Conservation (phyloP, 2,329 filamentous ascomycete genomes). For the Alternaria dauci region DNA sequence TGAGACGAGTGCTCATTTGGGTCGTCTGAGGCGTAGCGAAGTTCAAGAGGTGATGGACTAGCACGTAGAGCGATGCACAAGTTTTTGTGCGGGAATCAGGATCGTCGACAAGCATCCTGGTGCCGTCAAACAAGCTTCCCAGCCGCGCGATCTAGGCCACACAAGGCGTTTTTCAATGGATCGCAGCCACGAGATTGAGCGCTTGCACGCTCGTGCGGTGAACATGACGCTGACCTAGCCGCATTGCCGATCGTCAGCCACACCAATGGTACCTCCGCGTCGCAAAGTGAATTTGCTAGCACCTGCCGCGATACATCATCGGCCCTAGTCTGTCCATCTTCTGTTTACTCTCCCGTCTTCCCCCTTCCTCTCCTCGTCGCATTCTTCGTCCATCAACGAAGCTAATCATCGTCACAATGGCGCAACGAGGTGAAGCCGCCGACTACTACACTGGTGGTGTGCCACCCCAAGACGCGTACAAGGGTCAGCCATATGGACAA, state of each 20-base stretch:
- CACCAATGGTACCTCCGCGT: constrained; percentile 16
- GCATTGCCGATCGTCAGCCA: constrained; percentile 25
- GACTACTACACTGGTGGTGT: constrained; percentile 50
- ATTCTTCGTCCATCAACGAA: constrained; percentile 1
- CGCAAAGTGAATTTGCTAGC: constrained; percentile 13
- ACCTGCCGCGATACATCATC: constrained; percentile 23
- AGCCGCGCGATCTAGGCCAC: constrained; percentile 18
- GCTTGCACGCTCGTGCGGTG: background rate
- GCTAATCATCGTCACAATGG: constrained; percentile 31
- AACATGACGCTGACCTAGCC: constrained; percentile 12
- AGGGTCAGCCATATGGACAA: constrained; percentile 31
- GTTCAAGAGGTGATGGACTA: background rate
- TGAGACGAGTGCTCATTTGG: background rate
- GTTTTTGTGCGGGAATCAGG: constrained; percentile 2
- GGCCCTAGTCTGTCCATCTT: constrained; percentile 14
- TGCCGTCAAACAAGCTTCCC: constrained; percentile 12
- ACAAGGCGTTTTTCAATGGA: constrained; percentile 5
- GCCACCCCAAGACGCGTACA: constrained; percentile 32
- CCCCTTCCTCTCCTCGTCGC: constrained; percentile 5
- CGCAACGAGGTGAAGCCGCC: constrained; percentile 47
- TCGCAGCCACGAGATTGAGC: constrained; percentile 26
- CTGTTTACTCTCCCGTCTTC: constrained; percentile 6
- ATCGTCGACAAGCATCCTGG: constrained; percentile 4
- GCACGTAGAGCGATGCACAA: background rate
- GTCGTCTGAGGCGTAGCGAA: background rate